Evolutionary conservation across 169 alveolate genomes (phyloP).

Genomic region (Plasmodium gonderi): DNA sequence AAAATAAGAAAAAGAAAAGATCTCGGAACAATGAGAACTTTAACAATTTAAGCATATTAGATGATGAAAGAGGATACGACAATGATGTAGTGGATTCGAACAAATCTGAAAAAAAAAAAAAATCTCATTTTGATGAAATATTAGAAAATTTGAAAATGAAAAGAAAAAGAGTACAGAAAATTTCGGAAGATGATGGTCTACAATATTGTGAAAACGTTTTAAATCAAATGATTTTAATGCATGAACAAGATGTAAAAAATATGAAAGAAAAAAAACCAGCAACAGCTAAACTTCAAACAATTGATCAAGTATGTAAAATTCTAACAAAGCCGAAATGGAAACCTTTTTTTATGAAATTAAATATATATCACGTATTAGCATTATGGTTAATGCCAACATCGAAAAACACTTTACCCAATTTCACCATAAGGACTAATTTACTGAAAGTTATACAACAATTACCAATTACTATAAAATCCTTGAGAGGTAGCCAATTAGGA

Average conservation of each 20-base stretch:
- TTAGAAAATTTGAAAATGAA: conserved; percentile 58
- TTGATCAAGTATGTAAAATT: conserved; percentile 82
- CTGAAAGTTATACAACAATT: conserved; percentile 82
- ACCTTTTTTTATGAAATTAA: conserved; percentile 87
- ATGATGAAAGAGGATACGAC: neutral
- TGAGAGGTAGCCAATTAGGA: conserved; percentile 88
- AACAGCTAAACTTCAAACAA: conserved; percentile 85
- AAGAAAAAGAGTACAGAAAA: conserved; percentile 51
- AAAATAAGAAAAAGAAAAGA: neutral
- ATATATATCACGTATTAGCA: conserved; percentile 86
- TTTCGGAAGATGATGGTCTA: conserved; percentile 68
- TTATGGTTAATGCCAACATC: conserved; percentile 85
- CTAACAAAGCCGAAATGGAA: conserved; percentile 86
- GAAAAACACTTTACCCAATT: conserved; percentile 88
- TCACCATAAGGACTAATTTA: conserved; percentile 85
- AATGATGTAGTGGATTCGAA: neutral
- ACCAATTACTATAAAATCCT: conserved; percentile 85
- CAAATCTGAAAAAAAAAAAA: conserved; percentile 48
- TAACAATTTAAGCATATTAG: neutral
- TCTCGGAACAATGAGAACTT: neutral
- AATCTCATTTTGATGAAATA: conserved; percentile 72
- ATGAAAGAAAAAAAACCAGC: conserved; percentile 87
- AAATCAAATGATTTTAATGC: conserved; percentile 80
- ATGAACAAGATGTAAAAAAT: conserved; percentile 79
- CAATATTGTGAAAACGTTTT: conserved; percentile 70